Base-by-base conservation (phyloP, 257 asterid species). In the Misopates orontium region DNA sequence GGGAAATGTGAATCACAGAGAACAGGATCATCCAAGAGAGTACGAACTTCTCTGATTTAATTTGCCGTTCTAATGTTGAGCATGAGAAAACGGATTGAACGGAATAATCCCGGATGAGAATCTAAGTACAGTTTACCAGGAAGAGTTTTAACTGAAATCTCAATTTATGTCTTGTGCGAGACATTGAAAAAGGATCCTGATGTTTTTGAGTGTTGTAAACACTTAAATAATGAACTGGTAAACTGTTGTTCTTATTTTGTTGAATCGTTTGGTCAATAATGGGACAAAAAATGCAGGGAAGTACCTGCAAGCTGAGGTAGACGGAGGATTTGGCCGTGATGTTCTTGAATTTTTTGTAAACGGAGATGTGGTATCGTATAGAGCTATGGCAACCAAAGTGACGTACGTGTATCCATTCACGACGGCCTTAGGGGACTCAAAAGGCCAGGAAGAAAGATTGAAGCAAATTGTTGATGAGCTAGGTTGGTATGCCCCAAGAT, bases 351-450 rank as follows among this genome's bases (percentile, higher is more conserved):
- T 92, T 67, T 67, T 92, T 73, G 84, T 87, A 60, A 89, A 85
- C 13, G 96, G 86, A 36, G 85, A 87, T 49, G 82, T 78, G 1
- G 98, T 89, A 59, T 67, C 88, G 10, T 89, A 72, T 20, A 76
- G 98, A 74, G 93, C 83, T 28, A 92, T 89, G 98, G 91, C 98
- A 9, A 81, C 82, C n/a, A 87, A 87, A 60, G 96, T 92, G 12
- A 87, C 90, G 0, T 92, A 85, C 51, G 68, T 92, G 15, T 92
- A 92, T 62, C 98, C 98, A 6, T 92, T 92, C 69, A 92, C 98
- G 0, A 92, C 98, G 5, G 96, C 97, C 13, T 84, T 92, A 15
- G 98, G 98, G n/a, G 95, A 92, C 75, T 85, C 97, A 0, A 87
- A 89, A 67, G 98, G 97, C 20, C 89, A 92, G 68, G 89, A 92